These are phyloP conservation scores for Ilex aquifolium DNA, from an alignment of 257 asterid genomes.

Conservation along the genomic window DNA sequence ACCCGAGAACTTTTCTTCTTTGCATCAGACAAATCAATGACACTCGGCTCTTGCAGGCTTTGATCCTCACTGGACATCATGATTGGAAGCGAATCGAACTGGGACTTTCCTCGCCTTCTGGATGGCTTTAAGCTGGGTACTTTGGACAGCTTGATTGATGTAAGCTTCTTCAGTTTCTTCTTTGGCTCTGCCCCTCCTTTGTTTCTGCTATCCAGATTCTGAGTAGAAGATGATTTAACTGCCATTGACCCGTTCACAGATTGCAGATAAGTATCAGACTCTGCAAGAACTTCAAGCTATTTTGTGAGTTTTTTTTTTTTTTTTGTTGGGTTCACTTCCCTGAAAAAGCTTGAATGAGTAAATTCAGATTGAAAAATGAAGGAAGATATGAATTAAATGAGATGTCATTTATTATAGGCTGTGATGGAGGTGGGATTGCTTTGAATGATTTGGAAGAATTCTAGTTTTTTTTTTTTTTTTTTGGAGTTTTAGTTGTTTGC, in stretches of 20 bases:
- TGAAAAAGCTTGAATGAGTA: neutral
- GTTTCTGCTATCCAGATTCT: slow-evolving; percentile 16
- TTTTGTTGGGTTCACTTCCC: neutral
- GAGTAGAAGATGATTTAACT: slow-evolving; percentile 24
- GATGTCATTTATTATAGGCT: too few relatives aligned
- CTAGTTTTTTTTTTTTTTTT: neutral
- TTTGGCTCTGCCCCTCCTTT: slow-evolving; percentile 14
- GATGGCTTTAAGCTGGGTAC: slow-evolving; percentile 18
- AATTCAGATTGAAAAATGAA: slow-evolving; percentile 11
- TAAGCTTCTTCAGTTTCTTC: slow-evolving; percentile 22
- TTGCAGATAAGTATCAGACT: neutral
- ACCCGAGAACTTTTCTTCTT: slow-evolving; percentile 48
- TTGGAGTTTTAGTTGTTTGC: neutral
- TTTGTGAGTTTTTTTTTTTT: neutral
- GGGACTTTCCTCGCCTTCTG: slow-evolving; percentile 18
- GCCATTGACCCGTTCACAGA: slow-evolving; percentile 20
- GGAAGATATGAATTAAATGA: neutral
- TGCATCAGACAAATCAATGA: slow-evolving; percentile 36
- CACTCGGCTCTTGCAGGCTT: slow-evolving; percentile 11
- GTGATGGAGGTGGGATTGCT: neutral
- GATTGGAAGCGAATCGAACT: slow-evolving; percentile 18
- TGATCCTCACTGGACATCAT: slow-evolving; percentile 11
- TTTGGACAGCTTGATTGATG: slow-evolving; percentile 20
- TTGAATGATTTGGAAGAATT: neutral
- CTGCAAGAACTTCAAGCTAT: neutral